Base-by-base conservation (phyloP, 2,329 filamentous ascomycete genomes). In the Colletotrichum sp. region DNA sequence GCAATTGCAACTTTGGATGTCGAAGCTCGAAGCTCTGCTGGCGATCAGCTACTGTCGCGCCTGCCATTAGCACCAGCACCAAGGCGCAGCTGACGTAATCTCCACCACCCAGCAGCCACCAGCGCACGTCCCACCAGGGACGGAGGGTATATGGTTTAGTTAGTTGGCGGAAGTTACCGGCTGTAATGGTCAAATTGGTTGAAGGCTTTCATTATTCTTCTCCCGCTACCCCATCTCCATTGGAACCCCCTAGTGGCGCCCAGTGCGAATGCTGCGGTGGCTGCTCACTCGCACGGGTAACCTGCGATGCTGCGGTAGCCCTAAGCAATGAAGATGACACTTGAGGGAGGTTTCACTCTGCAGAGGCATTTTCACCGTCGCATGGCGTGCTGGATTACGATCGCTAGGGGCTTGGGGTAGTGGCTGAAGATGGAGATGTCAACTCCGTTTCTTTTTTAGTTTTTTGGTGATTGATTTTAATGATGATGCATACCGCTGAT, bases 281-380 rank as follows among this genome's bases (percentile, higher is more conserved):
- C 81, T 85, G 83, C 85, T 88, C 90, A 93, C 91, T 93, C 91
- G 89, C 88, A 88, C 81, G 89, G 92, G 92, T 84, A 93, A 89
- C 92, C 89, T 87, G 88, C 90, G 92, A 93, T 89, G 87, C 88
- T 91, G 88, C 84, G 85, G 87, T 84, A 85, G 85, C 88, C 91
- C 85, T 93, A 90, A 92, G 92, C 90, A 91, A 90, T 92, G 92
- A 90, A 91, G 90, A 91, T 87, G 81, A 93, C 83, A 81, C 91
- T 93, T 91, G 88, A 93, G 92, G 89, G 91, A 93, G 92, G 92
- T 74, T 86, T 93, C 90, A 93, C 92, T 92, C 91, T 92, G 91
- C 92, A 93, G 90, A 93, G 91, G 84, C 84, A 87, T 92, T 89
- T 91, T 90, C 91, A 91, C 91, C 92, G 90, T 92, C 89, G 89